phyloP scores from a whole-genome alignment of 140 eudicot species.

The Cichorium intybus region DNA sequence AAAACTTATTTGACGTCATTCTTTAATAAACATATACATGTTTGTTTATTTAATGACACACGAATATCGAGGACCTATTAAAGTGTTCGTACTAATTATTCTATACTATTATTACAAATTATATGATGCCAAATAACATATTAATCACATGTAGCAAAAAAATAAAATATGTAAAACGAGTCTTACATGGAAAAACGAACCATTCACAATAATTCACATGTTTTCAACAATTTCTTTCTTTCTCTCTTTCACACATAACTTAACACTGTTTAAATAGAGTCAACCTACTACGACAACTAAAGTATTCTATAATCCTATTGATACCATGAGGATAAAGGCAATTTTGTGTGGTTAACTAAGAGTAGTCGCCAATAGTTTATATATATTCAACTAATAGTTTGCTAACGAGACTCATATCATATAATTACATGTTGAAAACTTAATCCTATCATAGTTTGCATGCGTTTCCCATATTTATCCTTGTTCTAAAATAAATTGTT shows the following conservation, averaged over 20 bases:
- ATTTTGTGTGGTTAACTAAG: background rate
- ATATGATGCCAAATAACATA: background rate
- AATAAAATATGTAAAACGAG: background rate
- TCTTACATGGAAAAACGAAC: background rate
- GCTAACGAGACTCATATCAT: background rate
- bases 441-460: background rate
- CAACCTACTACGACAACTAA: background rate
- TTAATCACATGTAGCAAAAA: background rate
- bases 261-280: background rate
- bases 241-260: background rate
- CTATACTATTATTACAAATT: background rate
- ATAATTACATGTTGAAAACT: background rate
- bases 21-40: too few relatives aligned
- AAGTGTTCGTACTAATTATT: background rate
- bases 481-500: too few relatives aligned
- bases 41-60: background rate
- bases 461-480: background rate
- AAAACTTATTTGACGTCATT: too few relatives aligned
- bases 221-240: background rate
- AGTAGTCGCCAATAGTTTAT: background rate
- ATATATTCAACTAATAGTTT: too few relatives aligned
- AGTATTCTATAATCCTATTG: background rate
- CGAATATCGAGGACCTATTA: background rate
- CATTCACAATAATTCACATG: background rate
- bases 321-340: background rate